Conservation (phyloP, 176 grass and related monocot species). For the Rhipidocladum racemiflorum region DNA sequence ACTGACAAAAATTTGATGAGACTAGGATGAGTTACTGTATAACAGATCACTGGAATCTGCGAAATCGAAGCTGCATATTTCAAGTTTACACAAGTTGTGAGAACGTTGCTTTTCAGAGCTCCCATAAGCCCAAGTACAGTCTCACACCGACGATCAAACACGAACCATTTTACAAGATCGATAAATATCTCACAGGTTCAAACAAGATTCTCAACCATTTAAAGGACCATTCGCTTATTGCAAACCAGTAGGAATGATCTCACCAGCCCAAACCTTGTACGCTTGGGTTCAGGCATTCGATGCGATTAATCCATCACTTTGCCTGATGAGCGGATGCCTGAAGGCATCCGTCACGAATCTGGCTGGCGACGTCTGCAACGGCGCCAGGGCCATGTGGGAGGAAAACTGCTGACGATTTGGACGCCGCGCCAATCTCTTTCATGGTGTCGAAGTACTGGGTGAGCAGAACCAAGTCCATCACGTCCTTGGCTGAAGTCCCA, state of each 20-base stretch:
- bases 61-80: conserved; percentile 8
- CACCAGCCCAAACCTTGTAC: background rate
- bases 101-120: background rate
- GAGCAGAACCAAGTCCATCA: conserved; percentile 43
- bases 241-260: background rate
- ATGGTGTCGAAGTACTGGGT: conserved; percentile 43
- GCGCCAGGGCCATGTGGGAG: conserved; percentile 49
- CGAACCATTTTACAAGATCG: conserved; percentile 24
- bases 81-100: background rate
- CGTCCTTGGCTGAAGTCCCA: conserved; percentile 50
- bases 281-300: background rate
- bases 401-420: conserved; percentile 48
- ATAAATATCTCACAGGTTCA: background rate
- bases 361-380: conserved; percentile 43
- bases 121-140: background rate
- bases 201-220: background rate
- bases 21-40: background rate
- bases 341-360: conserved; percentile 39
- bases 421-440: conserved; percentile 44
- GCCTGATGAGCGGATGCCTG: conserved; percentile 19
- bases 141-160: background rate
- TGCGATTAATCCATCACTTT: conserved; percentile 1
- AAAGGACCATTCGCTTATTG: conserved; percentile 13
- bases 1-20: background rate
- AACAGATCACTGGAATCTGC: background rate